Base-by-base conservation (phyloP, 495 filamentous ascomycete species). In the Trichodelitschia bisporula region DNA sequence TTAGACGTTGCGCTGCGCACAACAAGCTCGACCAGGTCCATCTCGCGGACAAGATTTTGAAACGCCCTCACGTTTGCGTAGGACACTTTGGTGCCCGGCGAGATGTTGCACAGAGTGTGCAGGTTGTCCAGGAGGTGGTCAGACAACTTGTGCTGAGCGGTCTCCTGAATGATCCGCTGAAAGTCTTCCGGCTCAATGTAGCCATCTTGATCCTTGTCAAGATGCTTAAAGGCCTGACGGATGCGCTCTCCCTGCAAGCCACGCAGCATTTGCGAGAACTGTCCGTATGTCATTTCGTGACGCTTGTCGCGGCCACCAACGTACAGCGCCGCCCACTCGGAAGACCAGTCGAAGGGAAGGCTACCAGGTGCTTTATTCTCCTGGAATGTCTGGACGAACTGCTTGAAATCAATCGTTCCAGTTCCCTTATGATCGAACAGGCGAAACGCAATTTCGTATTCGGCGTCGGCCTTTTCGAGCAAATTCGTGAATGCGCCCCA, bases 391-490 rank as follows among this genome's bases (percentile, higher is more conserved):
- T 62, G 58, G 41, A 73, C 62, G 51, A 97, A 80, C 41, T 78
- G 65, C 1, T 89, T 77, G 40, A 79, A 91, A 41, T 77, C 80
- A 41, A 97, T 77, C 14, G 56, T 61, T 3, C 86, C 86, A 14
- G 64, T 72, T 20, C 76, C 67, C 16, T 86, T 66, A 36, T 72
- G 51, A 41, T 95, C 86, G 53, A 97, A 97, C 17, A 95, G 62
- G 34, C 89, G 76, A 55, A 93, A 97, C 3, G 83, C 84, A 39
- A 97, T 93, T 53, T 97, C 83, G 48, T 97, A 97, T 50, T 97
- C 89, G 43, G 86, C 89, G 39, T 95, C 86, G 37, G 86, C 80
- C 48, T 92, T 93, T 30, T 64, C 62, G 20, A 97, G 67, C 32
- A 97, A 66, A 55, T 91, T 84, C 51, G 92, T 74, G 48, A 93